Percentiles rank a stretch among this genome's conserved stretches.
These are phyloP conservation scores for Hippophae gyantsensis DNA, from an alignment of 306 rosid genomes.

Conservation along the genomic window DNA sequence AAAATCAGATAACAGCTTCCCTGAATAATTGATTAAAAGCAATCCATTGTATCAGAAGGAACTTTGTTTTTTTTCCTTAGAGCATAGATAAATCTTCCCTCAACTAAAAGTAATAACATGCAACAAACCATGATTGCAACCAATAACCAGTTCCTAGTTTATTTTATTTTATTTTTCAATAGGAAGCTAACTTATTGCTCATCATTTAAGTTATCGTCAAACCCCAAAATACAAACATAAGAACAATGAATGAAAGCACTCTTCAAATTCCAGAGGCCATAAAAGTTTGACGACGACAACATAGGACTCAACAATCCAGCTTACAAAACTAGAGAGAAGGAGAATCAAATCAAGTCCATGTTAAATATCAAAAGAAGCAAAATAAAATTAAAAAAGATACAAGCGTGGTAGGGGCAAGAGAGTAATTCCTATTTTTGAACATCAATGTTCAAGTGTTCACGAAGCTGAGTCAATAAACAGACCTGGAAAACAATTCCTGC, in stretches of 20 bases:
- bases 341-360: too few species aligned
- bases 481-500: conserved; percentile 83
- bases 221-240: background rate
- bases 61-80: conserved; percentile 6
- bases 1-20: too few species aligned
- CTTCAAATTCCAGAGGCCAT: conserved; percentile 6
- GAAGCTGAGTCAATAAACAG: conserved; percentile 10
- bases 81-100: conserved; percentile 15
- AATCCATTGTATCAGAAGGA: background rate
- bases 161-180: conserved; percentile 2
- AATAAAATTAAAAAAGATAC: background rate
- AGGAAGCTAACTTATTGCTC: background rate
- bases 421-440: conserved; percentile 2
- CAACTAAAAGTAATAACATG: conserved; percentile 13
- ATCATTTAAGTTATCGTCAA: background rate
- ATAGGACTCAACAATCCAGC: conserved; percentile 25
- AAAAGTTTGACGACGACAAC: conserved; percentile 22
- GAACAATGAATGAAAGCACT: conserved; percentile 4
- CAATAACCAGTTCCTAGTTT: conserved; percentile 13
- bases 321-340: conserved; percentile 2
- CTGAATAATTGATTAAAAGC: too few species aligned
- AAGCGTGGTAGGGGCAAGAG: too few species aligned
- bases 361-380: conserved; percentile 5
- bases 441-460: background rate
- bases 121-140: conserved; percentile 23